Evolutionary conservation across 176 grass and related monocot genomes (phyloP), one percentile per base, ranked within the genome.

Genomic region (Rhynchospora breviuscula): DNA sequence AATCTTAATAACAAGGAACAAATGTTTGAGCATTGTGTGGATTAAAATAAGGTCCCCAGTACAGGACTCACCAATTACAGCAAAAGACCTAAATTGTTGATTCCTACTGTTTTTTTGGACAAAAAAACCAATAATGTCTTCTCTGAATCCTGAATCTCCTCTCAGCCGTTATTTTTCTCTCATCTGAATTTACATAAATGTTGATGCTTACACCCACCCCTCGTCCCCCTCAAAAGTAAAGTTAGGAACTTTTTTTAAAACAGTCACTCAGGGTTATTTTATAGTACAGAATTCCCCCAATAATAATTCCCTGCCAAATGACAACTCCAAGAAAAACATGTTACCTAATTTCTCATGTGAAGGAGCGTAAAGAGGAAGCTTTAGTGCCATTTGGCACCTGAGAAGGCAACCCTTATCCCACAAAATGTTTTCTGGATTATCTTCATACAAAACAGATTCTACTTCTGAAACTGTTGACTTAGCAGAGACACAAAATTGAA

Each of bases 351-450:
- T 83, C 14, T 93, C 79, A 86, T 93, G 64, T 15, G 47, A 31
- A 15, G 89, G 69, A 85, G 88, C 9, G 86, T 93, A 93, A 81
- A 94, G 47, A 44, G 95, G 92, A 66, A 98, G 81, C 86, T 95
- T 93, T 54, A 98, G 70, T 3, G 21, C 81, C 76, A 95, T 79
- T 59, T 91, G 69, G 26, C 89, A 98, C 72, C 82, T 91, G 12
- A 98, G 57, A 59, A 98, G 85, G 84, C 89, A 98, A 23, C 92
- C 92, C 74, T 94, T 95, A 81, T 98, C 89, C 89, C 91, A 94
- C 31, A 98, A 60, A 70, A 85, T 83, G 58, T 71, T 93, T 64
- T 87, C 88, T 1, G 89, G 89, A 40, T 93, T 84, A 75, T 93
- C 91, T 65, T 91, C 92, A 87, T 90, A 98, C 43, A 89, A 18